A percentile compares a stretch with the other conserved stretches of the same genome.
Evolutionary conservation across 1,284 basidiomycete species (phyloP).

Genomic region (Hymenochaete sp.): DNA sequence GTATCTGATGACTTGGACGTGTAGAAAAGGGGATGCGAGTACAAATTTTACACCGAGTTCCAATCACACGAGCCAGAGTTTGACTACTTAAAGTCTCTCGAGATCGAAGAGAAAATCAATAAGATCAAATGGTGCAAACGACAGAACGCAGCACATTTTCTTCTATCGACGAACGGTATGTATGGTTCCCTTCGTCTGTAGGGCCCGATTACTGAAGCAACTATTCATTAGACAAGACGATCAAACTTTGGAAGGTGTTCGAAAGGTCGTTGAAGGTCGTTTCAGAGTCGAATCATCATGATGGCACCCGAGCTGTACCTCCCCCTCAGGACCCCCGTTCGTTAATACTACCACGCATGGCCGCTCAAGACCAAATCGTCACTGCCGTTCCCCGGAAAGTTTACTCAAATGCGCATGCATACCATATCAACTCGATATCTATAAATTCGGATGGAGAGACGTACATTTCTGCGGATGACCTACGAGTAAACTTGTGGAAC

Average conservation of each 20-base stretch:
- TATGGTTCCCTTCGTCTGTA: constrained; percentile 13
- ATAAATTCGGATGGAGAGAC: constrained; percentile 99
- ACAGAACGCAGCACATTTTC: constrained; percentile 95
- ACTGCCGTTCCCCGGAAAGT: constrained; percentile 98
- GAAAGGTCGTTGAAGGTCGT: constrained; percentile 97
- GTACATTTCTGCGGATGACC: constrained; percentile 96
- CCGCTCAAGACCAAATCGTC: constrained; percentile 94
- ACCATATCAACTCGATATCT: constrained; percentile 99
- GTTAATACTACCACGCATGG: constrained; percentile 82
- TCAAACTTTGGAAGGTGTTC: constrained; percentile 99
- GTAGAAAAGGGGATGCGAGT: constrained; percentile 99
- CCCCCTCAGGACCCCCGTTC: constrained; percentile 48
- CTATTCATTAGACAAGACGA: constrained; percentile 84
- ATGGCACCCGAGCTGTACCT: constrained; percentile 61
- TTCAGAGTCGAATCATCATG: constrained; percentile 91
- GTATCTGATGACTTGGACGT: constrained; percentile 21
- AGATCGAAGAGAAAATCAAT: constrained; percentile 99
- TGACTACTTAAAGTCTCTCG: constrained; percentile 98
- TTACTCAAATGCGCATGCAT: constrained; percentile 98
- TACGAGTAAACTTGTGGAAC: constrained; percentile 98
- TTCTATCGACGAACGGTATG: constrained; percentile 92
- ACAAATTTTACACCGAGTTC: constrained; percentile 99
- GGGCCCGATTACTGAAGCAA: not conserved
- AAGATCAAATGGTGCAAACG: constrained; percentile 99
- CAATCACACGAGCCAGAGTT: constrained; percentile 99